Evolutionary conservation across 2,329 filamentous ascomycete genomes (phyloP), one percentile per base, ranked within the genome.

Genomic region (Camillea tinctor): DNA sequence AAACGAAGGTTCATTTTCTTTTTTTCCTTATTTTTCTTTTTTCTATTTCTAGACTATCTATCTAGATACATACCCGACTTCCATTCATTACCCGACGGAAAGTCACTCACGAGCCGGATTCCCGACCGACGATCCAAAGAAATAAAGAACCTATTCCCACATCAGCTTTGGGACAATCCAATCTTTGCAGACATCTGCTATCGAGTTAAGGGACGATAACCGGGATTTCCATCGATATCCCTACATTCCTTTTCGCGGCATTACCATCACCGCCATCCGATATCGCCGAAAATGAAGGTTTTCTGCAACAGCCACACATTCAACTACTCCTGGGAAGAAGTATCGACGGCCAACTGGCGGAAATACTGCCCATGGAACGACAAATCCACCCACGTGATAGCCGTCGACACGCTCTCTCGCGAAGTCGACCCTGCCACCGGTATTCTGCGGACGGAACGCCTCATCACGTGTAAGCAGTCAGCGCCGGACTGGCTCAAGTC

Each of bases 291-390:
- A 57, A 98, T 99, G 95, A 97, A 96, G 84, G 91, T 98, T 79
- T 98, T 98, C 73, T 91, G 92, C 69, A 96, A 92, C 72, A 82
- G 83, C 48, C 91, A 92, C 78, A 93, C 92, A 63, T 99, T 96
- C 80, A 85, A 97, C 80, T 99, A 99, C 83, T 96, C 94, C 52
- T 99, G 95, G 95, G 92, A 97, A 73, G 94, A 98, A 77, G 95
- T 99, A 40, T 97, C 93, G 23, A 93, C 92, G 15, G 93, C 91
- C 74, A 99, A 99, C 84, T 99, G 95, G 95, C 90, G 88, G 69
- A 99, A 99, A 78, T 99, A 99, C 80, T 96, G 92, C 72, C 94
- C 94, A 20, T 98, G 95, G 94, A 99, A 99, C 81, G 91, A 97
- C 76, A 95, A 97, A 80, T 93, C 91, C n/a, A 92, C 93, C 49